A percentile compares a stretch with the other conserved stretches of the same genome.
These are phyloP conservation scores for Phytopythium cucurbitacearum DNA, from an alignment of 352 stramenopile genomes.

Conservation along the genomic window DNA sequence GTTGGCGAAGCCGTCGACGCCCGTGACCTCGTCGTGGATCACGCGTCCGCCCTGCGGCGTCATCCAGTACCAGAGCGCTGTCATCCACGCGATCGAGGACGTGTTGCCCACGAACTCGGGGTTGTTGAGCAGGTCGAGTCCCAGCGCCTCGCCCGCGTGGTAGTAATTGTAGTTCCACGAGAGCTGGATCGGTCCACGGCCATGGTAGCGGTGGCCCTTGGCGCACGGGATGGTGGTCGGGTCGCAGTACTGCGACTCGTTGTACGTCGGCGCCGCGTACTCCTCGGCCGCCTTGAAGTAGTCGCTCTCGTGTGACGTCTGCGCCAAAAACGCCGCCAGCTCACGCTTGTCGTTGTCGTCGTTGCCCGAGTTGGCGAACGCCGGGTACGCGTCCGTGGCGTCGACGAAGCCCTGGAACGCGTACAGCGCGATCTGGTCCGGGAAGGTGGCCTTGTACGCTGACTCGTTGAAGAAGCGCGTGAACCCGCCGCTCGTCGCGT, in stretches of 20 bases:
- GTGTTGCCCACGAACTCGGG: slow-evolving; percentile 36
- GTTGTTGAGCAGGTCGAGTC: slow-evolving; percentile 31
- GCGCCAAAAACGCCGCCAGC: slow-evolving; percentile 39
- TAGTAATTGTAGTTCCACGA: slow-evolving; percentile 62
- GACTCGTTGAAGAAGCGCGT: slow-evolving; percentile 32
- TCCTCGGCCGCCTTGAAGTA: slow-evolving; percentile 38
- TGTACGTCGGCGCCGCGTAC: slow-evolving; percentile 30
- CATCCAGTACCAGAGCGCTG: slow-evolving; percentile 54
- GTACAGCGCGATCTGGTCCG: slow-evolving; percentile 33
- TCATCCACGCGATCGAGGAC: slow-evolving; percentile 34
- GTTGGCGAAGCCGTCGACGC: slow-evolving; percentile 28
- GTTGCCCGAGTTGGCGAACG: slow-evolving; percentile 41
- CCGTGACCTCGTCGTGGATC: slow-evolving; percentile 38
- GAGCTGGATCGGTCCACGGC: slow-evolving; percentile 46
- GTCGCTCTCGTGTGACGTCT: slow-evolving; percentile 38
- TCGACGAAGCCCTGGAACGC: slow-evolving; percentile 35
- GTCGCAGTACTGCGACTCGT: slow-evolving; percentile 41
- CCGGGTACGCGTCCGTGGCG: slow-evolving; percentile 26
- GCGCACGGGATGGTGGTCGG: slow-evolving; percentile 22
- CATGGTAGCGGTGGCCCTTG: slow-evolving; percentile 35
- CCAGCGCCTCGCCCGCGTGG: slow-evolving; percentile 23
- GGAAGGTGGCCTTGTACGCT: slow-evolving; percentile 29
- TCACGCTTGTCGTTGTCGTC: slow-evolving; percentile 34
- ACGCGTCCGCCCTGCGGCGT: slow-evolving; percentile 31
- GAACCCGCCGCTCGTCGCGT: slow-evolving; percentile 11